These are phyloP conservation scores for Senecio squalidus DNA, from an alignment of 140 eudicot genomes.

Conservation along the genomic window DNA sequence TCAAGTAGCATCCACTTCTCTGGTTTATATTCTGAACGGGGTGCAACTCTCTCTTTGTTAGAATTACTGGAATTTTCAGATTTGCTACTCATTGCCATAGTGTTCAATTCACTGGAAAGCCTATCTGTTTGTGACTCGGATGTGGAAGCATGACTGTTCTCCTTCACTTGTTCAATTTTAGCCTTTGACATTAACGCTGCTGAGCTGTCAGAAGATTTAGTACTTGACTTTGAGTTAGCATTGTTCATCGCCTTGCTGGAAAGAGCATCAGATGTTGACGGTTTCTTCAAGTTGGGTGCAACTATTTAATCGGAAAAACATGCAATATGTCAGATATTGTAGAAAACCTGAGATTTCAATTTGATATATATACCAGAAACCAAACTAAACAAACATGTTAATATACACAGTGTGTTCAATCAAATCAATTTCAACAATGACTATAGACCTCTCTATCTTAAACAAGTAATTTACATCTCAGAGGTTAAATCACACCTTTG, in stretches of 20 bases:
- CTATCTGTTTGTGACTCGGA: conserved; percentile 27
- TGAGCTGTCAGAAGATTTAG: conserved; percentile 29
- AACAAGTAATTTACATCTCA: background rate
- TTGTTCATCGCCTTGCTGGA: conserved; percentile 22
- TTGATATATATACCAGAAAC: background rate
- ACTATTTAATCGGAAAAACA: background rate
- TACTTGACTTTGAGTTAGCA: conserved; percentile 24
- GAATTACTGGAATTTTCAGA: conserved; percentile 36
- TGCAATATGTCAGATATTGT: conserved; percentile 13
- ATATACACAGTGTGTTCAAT: background rate
- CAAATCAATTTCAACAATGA: background rate
- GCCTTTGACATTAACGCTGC: conserved; percentile 32
- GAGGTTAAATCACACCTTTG: conserved; percentile 34
- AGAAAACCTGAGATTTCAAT: background rate
- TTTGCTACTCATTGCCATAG: conserved; percentile 36
- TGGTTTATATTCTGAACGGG: conserved; percentile 53
- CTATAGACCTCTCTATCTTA: background rate
- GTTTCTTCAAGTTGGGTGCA: conserved; percentile 36
- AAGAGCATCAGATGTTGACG: conserved; percentile 28
- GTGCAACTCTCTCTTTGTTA: conserved; percentile 22
- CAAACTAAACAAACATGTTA: background rate
- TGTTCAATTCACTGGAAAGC: conserved; percentile 29
- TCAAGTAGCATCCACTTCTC: conserved; percentile 81
- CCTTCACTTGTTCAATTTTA: conserved; percentile 18
- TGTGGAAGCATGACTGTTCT: conserved; percentile 14